A percentile compares a stretch with the other conserved stretches of the same genome.
Evolutionary conservation across 106 monocot species (phyloP).

Genomic region (Agapanthus africanus): DNA sequence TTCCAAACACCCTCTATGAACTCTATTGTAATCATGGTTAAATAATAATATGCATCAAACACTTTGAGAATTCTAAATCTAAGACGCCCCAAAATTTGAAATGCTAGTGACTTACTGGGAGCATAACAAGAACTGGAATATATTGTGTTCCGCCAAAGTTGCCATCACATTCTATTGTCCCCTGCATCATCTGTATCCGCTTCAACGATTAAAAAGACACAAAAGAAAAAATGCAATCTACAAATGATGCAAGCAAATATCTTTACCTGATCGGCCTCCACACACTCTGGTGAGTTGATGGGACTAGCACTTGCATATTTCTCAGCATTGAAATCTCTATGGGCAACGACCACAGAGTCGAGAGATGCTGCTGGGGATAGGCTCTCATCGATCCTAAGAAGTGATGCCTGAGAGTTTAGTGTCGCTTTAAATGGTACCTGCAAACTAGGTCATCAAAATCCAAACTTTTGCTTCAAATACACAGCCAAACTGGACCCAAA

Average conservation of each 20-base stretch:
- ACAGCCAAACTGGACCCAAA: no score
- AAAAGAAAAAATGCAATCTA: no score
- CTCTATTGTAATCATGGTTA: not conserved
- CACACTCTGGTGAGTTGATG: conserved; percentile 48
- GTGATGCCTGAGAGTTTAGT: conserved; percentile 47
- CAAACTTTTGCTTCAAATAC: no score
- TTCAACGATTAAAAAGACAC: not conserved
- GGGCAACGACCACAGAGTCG: conserved; percentile 68
- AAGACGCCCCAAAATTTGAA: not conserved
- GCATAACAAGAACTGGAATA: conserved; percentile 64
- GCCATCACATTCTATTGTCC: conserved; percentile 22
- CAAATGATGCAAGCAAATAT: no score
- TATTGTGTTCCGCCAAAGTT: conserved; percentile 66
- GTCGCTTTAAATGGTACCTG: conserved; percentile 48
- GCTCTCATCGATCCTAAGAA: conserved; percentile 66
- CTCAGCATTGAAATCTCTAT: conserved; percentile 50
- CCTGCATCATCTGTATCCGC: conserved; percentile 53
- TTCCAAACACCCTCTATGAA: not conserved
- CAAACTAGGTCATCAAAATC: conserved; percentile 3
- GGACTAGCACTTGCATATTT: conserved; percentile 44
- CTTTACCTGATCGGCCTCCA: conserved; percentile 70
- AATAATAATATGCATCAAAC: not conserved
- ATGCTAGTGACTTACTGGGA: conserved; percentile 47
- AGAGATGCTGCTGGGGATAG: conserved; percentile 74
- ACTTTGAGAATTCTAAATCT: not conserved